phyloP scores from a whole-genome alignment of 176 grass and related monocot species.

The Aegilops umbellulata region DNA sequence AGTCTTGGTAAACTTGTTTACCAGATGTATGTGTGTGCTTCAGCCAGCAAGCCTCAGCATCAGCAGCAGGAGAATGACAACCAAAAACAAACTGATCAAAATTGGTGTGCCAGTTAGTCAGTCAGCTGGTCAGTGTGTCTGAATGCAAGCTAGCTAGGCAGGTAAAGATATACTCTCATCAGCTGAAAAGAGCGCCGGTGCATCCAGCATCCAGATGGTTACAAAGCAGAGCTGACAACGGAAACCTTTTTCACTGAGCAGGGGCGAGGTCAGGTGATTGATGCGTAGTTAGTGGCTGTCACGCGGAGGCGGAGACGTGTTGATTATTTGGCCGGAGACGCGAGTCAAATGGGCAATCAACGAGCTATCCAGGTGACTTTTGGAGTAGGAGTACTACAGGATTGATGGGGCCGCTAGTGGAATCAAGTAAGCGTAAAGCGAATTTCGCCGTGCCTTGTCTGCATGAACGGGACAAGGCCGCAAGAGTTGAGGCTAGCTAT shows the following conservation, averaged over 20 bases:
- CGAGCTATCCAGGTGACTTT: background rate
- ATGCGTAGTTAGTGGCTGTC: background rate
- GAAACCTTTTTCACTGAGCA: background rate
- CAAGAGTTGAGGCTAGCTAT: background rate
- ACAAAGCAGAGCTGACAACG: slow-evolving; percentile 9
- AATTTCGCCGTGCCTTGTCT: background rate
- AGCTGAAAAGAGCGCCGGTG: background rate
- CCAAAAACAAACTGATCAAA: background rate
- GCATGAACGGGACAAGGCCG: too few species aligned
- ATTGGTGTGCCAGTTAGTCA: background rate
- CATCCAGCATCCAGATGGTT: background rate
- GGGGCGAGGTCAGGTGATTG: background rate
- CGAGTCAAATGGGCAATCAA: slow-evolving; percentile 14
- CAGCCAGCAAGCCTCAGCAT: background rate
- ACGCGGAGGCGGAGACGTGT: background rate
- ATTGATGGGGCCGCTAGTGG: background rate
- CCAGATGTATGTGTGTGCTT: background rate
- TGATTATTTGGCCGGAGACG: background rate
- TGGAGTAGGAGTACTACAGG: background rate
- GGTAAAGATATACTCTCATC: too few species aligned
- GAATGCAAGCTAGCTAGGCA: background rate
- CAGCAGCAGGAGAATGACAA: background rate
- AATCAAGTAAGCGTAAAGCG: slow-evolving; percentile 32
- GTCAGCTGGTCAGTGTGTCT: background rate
- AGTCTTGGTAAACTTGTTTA: too few species aligned